Evolutionary conservation across 495 filamentous ascomycete species (phyloP).

Genomic region (Xylaria cubensis): DNA sequence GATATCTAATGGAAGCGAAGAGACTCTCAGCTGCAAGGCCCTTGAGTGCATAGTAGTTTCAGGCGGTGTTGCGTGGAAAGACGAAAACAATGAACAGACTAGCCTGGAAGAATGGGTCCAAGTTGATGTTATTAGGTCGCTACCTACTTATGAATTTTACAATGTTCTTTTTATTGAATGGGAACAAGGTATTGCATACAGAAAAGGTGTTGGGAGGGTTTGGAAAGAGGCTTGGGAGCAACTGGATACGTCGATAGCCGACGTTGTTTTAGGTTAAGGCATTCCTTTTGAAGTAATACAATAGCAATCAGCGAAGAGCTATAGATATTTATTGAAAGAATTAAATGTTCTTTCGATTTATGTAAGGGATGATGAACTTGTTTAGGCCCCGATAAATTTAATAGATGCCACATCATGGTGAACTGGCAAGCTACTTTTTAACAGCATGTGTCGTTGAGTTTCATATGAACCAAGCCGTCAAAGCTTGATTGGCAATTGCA

Average conservation of each 20-base stretch:
- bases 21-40: not conserved
- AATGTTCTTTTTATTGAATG: not conserved
- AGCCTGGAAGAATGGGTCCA: not conserved
- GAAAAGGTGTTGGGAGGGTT: not conserved
- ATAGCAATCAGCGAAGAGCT: not conserved
- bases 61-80: not conserved
- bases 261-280: not conserved
- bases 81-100: not conserved
- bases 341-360: not conserved
- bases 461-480: not conserved
- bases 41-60: not conserved
- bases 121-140: not conserved
- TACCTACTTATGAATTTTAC: not conserved
- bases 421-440: not conserved
- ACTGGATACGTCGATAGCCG: not conserved
- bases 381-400: not conserved
- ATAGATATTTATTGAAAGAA: not conserved
- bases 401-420: not conserved
- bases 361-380: not conserved
- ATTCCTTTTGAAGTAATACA: not conserved
- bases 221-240: not conserved
- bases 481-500: no score
- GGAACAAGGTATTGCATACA: slow-evolving; percentile 3
- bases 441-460: not conserved
- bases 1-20: not conserved